These are phyloP conservation scores for Musa schizocarpa DNA, from an alignment of 176 grass and related monocot genomes.

Conservation along the genomic window DNA sequence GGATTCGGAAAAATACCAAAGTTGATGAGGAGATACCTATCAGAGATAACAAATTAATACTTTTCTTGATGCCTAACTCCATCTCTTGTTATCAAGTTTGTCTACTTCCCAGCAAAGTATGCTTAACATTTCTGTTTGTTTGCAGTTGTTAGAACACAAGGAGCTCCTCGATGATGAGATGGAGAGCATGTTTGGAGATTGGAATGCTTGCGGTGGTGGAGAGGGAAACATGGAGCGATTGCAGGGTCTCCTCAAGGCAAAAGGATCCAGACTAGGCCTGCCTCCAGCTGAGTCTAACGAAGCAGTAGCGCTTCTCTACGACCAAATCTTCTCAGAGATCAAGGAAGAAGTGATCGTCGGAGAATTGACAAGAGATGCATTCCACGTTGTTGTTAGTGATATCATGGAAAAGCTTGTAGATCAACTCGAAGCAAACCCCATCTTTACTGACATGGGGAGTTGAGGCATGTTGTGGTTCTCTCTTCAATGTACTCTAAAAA, in stretches of 20 bases:
- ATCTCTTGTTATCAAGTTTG: too few relatives aligned
- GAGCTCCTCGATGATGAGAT: background rate
- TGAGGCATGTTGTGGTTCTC: background rate
- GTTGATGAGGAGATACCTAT: too few relatives aligned
- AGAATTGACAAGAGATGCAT: background rate
- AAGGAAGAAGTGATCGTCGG: background rate
- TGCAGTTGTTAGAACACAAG: background rate
- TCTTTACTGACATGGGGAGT: background rate
- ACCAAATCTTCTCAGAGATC: background rate
- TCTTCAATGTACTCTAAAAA: background rate
- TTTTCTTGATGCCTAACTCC: too few relatives aligned
- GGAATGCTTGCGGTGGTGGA: background rate
- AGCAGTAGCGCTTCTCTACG: background rate
- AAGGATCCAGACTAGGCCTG: background rate
- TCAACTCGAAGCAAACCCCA: constrained; percentile 9
- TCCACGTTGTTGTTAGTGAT: background rate
- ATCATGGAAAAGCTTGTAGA: background rate
- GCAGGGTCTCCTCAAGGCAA: background rate
- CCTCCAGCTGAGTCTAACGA: background rate
- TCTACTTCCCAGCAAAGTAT: background rate
- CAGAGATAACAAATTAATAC: too few relatives aligned
- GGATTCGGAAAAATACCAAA: too few relatives aligned
- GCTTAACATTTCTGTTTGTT: background rate
- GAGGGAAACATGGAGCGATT: background rate
- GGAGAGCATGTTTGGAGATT: background rate